Conservation (phyloP, 208 protist species). For the Naegleria gruberi region DNA sequence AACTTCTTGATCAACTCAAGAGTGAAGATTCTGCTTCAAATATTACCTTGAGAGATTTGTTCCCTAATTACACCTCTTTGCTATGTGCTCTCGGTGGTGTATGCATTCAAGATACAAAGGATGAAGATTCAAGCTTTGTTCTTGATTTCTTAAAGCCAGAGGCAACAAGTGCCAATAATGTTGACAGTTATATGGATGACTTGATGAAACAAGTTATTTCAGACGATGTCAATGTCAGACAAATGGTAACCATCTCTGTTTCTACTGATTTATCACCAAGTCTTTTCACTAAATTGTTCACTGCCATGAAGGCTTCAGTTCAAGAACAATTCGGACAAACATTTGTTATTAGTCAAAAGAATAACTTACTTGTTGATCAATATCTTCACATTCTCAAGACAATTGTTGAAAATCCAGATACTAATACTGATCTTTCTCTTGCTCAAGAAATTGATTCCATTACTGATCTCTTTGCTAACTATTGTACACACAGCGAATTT, state of each 20-base stretch:
- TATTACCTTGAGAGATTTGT: not conserved
- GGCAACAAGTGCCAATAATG: not conserved
- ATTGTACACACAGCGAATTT: not conserved
- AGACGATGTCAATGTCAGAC: not conserved
- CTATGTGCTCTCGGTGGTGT: constrained; percentile 18
- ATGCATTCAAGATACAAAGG: not conserved
- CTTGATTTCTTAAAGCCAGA: not conserved
- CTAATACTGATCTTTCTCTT: not conserved
- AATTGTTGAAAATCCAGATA: not conserved
- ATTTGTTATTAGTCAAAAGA: not conserved
- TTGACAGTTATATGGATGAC: not conserved
- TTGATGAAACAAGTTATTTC: not conserved
- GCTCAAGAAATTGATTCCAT: not conserved
- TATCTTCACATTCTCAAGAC: not conserved
- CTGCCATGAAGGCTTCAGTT: not conserved
- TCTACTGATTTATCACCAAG: not conserved
- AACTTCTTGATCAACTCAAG: not conserved
- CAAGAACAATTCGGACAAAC: not conserved
- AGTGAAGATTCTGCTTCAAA: not conserved
- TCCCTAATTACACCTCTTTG: not conserved
- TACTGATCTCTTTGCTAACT: not conserved
- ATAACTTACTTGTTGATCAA: not conserved
- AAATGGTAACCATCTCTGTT: not conserved
- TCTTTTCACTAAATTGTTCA: not conserved
- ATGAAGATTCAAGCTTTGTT: not conserved